Evolutionary conservation across 2,329 filamentous ascomycete species (phyloP).

Genomic region (Dothideomycetes sp.): DNA sequence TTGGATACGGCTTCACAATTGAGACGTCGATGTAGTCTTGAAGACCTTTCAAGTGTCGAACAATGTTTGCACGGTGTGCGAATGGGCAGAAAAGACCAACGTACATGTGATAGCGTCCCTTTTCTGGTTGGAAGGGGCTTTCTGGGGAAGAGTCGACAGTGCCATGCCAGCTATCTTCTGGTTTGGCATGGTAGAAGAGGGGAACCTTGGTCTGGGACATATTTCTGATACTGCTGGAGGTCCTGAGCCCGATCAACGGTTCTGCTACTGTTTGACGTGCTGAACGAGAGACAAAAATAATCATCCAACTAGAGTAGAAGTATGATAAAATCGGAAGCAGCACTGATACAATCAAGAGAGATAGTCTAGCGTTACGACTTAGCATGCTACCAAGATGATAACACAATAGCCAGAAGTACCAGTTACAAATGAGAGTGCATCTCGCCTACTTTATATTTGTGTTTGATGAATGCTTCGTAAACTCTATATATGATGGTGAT

Average conservation of each 20-base stretch:
- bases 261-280: too few relatives aligned
- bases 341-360: not conserved
- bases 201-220: constrained; percentile 9
- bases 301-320: not conserved
- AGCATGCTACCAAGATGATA: not conserved
- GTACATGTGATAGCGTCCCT: constrained; percentile 44
- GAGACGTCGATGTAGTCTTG: constrained; percentile 43
- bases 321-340: not conserved
- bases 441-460: too few relatives aligned
- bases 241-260: too few relatives aligned
- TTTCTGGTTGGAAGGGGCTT: constrained; percentile 39
- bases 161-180: constrained; percentile 41
- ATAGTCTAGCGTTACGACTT: not conserved
- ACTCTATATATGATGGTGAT: too few relatives aligned
- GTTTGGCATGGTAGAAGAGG: constrained; percentile 19
- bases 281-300: not conserved
- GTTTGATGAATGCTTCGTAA: too few relatives aligned
- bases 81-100: constrained; percentile 55
- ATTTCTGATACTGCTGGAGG: too few relatives aligned
- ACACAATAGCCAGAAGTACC: too few relatives aligned
- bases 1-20: constrained; percentile 55
- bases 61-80: constrained; percentile 48
- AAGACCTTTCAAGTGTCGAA: constrained; percentile 48
- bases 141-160: constrained; percentile 29
- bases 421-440: too few relatives aligned